Percentiles rank a stretch among this genome's conserved stretches.
phyloP scores from a whole-genome alignment of 169 alveolate genomes.

The Cryptosporidium bovis region DNA sequence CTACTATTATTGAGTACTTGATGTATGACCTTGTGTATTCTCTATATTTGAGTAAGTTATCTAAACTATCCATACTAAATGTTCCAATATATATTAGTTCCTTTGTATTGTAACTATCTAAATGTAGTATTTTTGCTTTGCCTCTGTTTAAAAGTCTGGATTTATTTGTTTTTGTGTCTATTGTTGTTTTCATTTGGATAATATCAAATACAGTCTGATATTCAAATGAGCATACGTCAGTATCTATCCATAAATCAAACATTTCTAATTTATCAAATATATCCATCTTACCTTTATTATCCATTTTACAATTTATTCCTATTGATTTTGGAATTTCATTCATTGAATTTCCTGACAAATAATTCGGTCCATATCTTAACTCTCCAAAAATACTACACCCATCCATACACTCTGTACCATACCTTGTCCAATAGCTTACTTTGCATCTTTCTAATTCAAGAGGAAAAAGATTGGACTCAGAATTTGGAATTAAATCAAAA shows the following conservation, averaged over 20 bases:
- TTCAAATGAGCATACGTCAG: conserved; percentile 17
- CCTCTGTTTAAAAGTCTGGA: background rate
- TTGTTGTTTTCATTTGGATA: background rate
- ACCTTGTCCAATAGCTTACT: conserved; percentile 47
- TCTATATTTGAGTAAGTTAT: background rate
- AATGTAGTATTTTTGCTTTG: background rate
- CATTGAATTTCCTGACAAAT: background rate
- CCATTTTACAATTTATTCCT: conserved; percentile 37
- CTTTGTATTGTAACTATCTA: background rate
- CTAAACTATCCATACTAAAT: conserved; percentile 20
- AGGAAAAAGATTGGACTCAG: background rate
- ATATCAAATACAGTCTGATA: conserved; percentile 4
- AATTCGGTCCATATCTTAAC: conserved; percentile 67
- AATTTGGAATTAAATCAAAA: conserved; percentile 66
- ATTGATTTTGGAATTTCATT: conserved; percentile 27
- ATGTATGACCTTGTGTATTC: background rate
- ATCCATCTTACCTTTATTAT: background rate
- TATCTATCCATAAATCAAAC: conserved; percentile 22
- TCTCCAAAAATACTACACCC: conserved; percentile 53
- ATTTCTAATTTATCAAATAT: background rate
- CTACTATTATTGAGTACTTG: conserved; percentile 18
- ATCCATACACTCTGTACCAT: conserved; percentile 59
- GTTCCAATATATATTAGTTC: conserved; percentile 43
- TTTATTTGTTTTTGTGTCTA: background rate
- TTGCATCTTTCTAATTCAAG: conserved; percentile 28